Conservation (phyloP, 139 green algal species). For the Chlorella sp. region DNA sequence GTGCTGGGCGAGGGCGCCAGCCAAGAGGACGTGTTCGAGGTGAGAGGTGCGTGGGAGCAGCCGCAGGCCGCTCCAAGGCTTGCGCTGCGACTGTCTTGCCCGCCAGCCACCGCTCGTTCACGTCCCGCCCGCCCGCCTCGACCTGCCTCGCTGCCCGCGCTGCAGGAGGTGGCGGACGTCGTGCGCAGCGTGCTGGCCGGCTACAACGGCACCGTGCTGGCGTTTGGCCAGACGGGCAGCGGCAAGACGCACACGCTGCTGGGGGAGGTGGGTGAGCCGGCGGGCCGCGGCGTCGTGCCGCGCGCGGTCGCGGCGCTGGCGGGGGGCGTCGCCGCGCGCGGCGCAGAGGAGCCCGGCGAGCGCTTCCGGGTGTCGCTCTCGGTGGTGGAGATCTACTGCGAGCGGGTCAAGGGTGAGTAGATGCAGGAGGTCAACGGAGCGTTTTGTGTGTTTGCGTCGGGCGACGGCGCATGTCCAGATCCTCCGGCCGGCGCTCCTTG, state of each 20-base stretch:
- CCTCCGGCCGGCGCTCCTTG: too few species aligned
- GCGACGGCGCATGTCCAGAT: not conserved
- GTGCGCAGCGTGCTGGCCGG: constrained; percentile 50
- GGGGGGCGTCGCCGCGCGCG: constrained; percentile 38
- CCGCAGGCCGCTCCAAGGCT: not conserved
- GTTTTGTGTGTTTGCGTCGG: not conserved
- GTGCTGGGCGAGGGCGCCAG: constrained; percentile 34
- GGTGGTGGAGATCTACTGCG: constrained; percentile 84
- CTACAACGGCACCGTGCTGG: constrained; percentile 67
- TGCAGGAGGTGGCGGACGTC: constrained; percentile 49
- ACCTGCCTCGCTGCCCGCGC: not conserved
- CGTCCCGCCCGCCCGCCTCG: too few species aligned
- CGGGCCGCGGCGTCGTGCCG: constrained; percentile 61
- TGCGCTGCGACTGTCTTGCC: too few species aligned
- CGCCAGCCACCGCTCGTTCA: not conserved
- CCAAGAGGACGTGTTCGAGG: constrained; percentile 47
- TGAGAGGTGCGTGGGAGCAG: not conserved
- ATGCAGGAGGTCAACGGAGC: too few species aligned
- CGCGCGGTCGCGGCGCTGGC: constrained; percentile 56
- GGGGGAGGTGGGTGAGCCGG: constrained; percentile 35
- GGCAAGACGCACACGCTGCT: constrained; percentile 84
- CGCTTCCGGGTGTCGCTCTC: constrained; percentile 51
- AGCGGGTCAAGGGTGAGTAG: constrained; percentile 66
- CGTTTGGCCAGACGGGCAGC: constrained; percentile 72
- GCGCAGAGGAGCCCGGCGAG: not conserved